Conservation (phyloP, 139 green algal species). For the Tetraselmis chui region DNA sequence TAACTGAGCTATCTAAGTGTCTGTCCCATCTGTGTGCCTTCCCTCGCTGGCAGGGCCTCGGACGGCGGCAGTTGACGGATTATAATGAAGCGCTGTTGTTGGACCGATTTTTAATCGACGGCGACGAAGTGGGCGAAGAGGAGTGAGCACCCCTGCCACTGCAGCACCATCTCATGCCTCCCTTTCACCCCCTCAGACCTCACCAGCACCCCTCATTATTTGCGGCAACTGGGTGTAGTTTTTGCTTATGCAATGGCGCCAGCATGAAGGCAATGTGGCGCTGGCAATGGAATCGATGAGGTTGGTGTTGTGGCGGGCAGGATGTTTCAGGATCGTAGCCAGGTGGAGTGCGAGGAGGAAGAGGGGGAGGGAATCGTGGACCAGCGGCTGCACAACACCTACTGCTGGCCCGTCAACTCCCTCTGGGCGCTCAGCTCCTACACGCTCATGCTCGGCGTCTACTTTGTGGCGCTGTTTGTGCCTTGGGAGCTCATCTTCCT, state of each 20-base stretch:
- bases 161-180: too few relatives aligned
- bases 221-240: too few relatives aligned
- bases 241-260: too few relatives aligned
- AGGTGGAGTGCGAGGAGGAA: not conserved
- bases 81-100: not conserved
- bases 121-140: not conserved
- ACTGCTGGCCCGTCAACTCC: not conserved
- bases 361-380: not conserved
- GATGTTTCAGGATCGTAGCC: not conserved
- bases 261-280: too few relatives aligned
- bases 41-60: not conserved
- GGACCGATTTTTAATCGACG: not conserved
- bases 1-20: too few relatives aligned
- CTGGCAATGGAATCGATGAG: too few relatives aligned
- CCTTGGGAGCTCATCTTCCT: not conserved
- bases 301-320: too few relatives aligned
- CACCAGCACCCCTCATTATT: not conserved
- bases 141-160: not conserved
- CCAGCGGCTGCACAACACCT: not conserved
- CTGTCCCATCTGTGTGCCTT: too few relatives aligned
- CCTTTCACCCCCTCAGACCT: not conserved
- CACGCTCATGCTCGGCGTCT: not conserved
- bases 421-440: not conserved
- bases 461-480: not conserved
- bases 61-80: not conserved